Evolutionary conservation across 2,329 filamentous ascomycete genomes (phyloP).

Genomic region (Nothophaeocryptopus gaeumannii): DNA sequence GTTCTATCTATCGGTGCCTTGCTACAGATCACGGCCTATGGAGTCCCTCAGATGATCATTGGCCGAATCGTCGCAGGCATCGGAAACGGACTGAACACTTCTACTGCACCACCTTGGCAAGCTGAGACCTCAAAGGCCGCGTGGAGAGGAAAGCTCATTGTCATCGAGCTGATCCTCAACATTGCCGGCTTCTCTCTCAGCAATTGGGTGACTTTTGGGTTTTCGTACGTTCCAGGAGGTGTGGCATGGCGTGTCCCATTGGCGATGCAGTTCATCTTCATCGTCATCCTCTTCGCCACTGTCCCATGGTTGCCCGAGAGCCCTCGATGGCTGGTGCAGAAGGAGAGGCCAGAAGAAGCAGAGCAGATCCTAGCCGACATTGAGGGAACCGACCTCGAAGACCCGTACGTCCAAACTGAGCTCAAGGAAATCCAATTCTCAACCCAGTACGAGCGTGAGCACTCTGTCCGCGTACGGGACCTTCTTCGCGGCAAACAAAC

Average conservation of each 20-base stretch:
- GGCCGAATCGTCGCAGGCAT: constrained; percentile 48
- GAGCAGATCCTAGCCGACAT: constrained; percentile 50
- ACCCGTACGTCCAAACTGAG: constrained; percentile 46
- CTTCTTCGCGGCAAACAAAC: constrained; percentile 49
- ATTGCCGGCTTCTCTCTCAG: constrained; percentile 50
- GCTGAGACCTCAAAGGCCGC: constrained; percentile 48
- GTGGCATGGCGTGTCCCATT: constrained; percentile 49
- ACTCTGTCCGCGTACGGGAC: constrained; percentile 51
- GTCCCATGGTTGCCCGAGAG: constrained; percentile 50
- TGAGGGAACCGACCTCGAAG: constrained; percentile 44
- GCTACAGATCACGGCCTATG: constrained; percentile 47
- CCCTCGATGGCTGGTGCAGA: constrained; percentile 48
- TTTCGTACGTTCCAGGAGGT: constrained; percentile 45
- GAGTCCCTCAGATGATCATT: constrained; percentile 49
- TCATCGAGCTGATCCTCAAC: constrained; percentile 45
- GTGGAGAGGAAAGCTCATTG: constrained; percentile 38
- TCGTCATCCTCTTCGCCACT: constrained; percentile 45
- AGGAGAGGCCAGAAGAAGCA: constrained; percentile 46
- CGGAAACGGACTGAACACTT: constrained; percentile 52
- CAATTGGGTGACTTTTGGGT: constrained; percentile 54
- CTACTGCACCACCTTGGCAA: constrained; percentile 49
- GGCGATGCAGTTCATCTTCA: constrained; percentile 51
- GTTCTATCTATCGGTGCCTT: constrained; percentile 52
- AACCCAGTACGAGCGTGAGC: constrained; percentile 49
- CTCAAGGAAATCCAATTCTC: constrained; percentile 49